Conservation (phyloP, 2,329 filamentous ascomycete genomes). For the Drechslerella coelobrocha region DNA sequence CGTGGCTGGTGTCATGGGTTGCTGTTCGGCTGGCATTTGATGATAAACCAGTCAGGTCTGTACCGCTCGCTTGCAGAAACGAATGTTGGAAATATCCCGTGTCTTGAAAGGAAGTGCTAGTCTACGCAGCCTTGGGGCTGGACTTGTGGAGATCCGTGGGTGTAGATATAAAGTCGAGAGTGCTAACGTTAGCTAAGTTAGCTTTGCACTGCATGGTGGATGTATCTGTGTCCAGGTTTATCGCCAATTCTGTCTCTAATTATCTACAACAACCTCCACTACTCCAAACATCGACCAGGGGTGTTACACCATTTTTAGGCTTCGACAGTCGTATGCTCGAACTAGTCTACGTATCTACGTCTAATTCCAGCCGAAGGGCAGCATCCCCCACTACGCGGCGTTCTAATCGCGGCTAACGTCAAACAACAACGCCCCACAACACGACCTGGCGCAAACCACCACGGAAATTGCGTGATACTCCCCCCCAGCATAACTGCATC, state of each 20-base stretch:
- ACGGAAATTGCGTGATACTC: constrained; percentile 42
- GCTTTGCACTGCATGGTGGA: too few relatives aligned
- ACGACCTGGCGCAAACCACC: constrained; percentile 33
- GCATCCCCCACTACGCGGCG: too few relatives aligned
- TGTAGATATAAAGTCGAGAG: too few relatives aligned
- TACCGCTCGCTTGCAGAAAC: not conserved
- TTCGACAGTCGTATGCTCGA: too few relatives aligned
- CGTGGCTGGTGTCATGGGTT: too few relatives aligned
- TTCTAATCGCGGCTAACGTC: constrained; percentile 31
- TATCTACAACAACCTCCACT: not conserved
- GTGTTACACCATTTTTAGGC: constrained; percentile 42
- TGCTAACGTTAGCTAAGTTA: too few relatives aligned
- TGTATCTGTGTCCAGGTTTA: not conserved
- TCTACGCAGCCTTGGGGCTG: not conserved
- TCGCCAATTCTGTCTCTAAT: not conserved
- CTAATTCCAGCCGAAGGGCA: not conserved
- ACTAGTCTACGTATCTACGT: too few relatives aligned
- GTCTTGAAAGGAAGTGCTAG: not conserved
- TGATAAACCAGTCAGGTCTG: not conserved
- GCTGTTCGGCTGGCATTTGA: too few relatives aligned
- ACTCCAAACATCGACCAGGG: constrained; percentile 7
- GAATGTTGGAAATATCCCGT: not conserved
- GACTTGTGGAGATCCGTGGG: not conserved
- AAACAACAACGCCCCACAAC: constrained; percentile 24
- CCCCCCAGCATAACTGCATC: not conserved